Evolutionary conservation across 306 rosid genomes (phyloP).

Genomic region (Purshia tridentata): DNA sequence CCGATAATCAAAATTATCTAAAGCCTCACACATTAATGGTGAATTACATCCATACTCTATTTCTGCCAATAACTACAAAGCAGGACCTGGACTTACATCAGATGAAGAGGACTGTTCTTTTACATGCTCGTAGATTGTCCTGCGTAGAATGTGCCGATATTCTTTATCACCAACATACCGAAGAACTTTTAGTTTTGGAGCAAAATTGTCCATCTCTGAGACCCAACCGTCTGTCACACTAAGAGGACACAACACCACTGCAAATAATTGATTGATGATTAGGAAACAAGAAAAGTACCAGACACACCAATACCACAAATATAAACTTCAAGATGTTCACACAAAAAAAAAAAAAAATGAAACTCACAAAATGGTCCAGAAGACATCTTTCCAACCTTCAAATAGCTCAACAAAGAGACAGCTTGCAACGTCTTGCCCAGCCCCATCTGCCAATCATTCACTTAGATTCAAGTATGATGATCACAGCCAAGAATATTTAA

Average conservation of each 20-base stretch:
- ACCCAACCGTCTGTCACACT: conserved; percentile 96
- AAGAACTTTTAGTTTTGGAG: conserved; percentile 62
- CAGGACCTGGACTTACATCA: conserved; percentile 44
- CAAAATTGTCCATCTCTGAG: conserved; percentile 68
- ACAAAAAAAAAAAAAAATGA: conserved; percentile 9
- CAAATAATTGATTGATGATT: conserved; percentile 23
- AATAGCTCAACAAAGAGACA: conserved; percentile 76
- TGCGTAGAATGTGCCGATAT: conserved; percentile 52
- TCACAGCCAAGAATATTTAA: background rate
- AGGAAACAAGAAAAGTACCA: conserved; percentile 21
- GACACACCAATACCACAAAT: conserved; percentile 13
- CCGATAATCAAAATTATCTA: background rate
- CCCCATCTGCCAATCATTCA: conserved; percentile 76
- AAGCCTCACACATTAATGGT: background rate
- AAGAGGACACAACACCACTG: conserved; percentile 91
- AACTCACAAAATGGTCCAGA: conserved; percentile 85
- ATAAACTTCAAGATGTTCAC: conserved; percentile 19
- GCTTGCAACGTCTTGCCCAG: conserved; percentile 96
- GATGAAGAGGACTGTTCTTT: conserved; percentile 36
- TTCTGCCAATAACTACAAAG: background rate
- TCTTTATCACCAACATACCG: conserved; percentile 90
- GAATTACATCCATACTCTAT: background rate
- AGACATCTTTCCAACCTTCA: conserved; percentile 56
- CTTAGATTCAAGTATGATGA: conserved; percentile 25
- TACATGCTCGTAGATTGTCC: conserved; percentile 49